Evolutionary conservation across 179 eudicot genomes (phyloP).

Genomic region (Silene noctiflora): DNA sequence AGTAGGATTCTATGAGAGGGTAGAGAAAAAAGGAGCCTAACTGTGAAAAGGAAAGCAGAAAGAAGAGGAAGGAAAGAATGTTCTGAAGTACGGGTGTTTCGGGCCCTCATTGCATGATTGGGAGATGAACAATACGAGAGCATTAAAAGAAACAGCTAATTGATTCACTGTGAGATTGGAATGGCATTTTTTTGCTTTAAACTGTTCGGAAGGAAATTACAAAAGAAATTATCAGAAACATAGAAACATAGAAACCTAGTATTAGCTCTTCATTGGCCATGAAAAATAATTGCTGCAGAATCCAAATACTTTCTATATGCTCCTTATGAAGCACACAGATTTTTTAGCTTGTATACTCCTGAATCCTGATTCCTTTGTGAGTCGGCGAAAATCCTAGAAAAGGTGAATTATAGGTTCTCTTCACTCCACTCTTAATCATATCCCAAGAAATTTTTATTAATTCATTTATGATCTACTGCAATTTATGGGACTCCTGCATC

Average conservation of each 20-base stretch:
- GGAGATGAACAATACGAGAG: conserved; percentile 26
- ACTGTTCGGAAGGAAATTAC: conserved; percentile 4
- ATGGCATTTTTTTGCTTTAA: conserved; percentile 24
- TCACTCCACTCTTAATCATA: background rate
- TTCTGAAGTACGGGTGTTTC: conserved; percentile 24
- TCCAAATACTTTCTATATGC: conserved; percentile 5
- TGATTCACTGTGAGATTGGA: conserved; percentile 28
- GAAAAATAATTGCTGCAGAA: conserved; percentile 25
- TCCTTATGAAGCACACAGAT: conserved; percentile 10
- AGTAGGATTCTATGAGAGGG: conserved; percentile 28
- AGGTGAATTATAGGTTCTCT: background rate
- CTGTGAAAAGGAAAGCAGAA: conserved; percentile 13
- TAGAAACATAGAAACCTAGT: background rate
- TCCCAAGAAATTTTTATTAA: background rate
- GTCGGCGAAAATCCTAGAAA: conserved; percentile 11
- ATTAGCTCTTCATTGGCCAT: conserved; percentile 15
- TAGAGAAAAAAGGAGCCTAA: conserved; percentile 18
- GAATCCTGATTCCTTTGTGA: conserved; percentile 8
- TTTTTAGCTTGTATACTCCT: conserved; percentile 7
- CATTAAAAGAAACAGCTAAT: conserved; percentile 35
- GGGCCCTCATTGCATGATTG: conserved; percentile 28
- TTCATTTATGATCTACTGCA: background rate
- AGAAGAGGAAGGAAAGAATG: conserved; percentile 28
- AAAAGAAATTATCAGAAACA: conserved; percentile 12
- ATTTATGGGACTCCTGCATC: background rate